These are phyloP conservation scores for Glycine latifolia DNA, from an alignment of 306 rosid genomes.

Conservation along the genomic window DNA sequence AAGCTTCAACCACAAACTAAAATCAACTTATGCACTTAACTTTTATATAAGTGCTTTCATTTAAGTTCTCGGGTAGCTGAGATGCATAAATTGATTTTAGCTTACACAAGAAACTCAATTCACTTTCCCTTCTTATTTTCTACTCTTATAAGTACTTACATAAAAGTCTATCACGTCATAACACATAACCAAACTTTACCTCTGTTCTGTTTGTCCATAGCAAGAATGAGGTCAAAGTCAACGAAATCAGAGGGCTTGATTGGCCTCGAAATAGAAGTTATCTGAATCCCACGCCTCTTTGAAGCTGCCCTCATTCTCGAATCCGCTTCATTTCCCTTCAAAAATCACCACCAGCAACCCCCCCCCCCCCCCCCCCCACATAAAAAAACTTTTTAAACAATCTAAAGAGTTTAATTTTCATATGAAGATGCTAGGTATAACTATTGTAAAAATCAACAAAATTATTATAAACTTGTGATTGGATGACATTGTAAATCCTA, in stretches of 20 bases:
- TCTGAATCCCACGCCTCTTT: slow-evolving; percentile 79
- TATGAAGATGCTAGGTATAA: neutral
- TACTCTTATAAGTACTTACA: too few species aligned
- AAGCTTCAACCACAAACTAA: too few species aligned
- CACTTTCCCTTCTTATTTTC: too few species aligned
- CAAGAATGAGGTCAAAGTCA: slow-evolving; percentile 90
- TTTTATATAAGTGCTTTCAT: too few species aligned
- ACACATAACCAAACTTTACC: slow-evolving; percentile 51
- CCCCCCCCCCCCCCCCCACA: neutral
- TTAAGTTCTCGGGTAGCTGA: too few species aligned
- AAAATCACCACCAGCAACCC: slow-evolving; percentile 30
- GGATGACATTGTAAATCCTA: neutral
- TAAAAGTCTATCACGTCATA: neutral
- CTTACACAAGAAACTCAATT: too few species aligned
- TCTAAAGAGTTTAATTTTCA: neutral
- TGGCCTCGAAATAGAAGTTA: slow-evolving; percentile 87
- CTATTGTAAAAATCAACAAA: neutral
- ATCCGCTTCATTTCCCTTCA: slow-evolving; percentile 87
- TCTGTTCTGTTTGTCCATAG: slow-evolving; percentile 88
- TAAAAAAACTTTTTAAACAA: neutral
- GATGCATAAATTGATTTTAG: too few species aligned
- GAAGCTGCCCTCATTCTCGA: slow-evolving; percentile 94
- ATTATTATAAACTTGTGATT: neutral
- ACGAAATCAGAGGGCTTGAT: slow-evolving; percentile 77
- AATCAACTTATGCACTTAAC: too few species aligned